A percentile compares a stretch with the other conserved stretches of the same genome.
Conservation (phyloP, 75 land plant species). For the Selaginella tamariscina region DNA sequence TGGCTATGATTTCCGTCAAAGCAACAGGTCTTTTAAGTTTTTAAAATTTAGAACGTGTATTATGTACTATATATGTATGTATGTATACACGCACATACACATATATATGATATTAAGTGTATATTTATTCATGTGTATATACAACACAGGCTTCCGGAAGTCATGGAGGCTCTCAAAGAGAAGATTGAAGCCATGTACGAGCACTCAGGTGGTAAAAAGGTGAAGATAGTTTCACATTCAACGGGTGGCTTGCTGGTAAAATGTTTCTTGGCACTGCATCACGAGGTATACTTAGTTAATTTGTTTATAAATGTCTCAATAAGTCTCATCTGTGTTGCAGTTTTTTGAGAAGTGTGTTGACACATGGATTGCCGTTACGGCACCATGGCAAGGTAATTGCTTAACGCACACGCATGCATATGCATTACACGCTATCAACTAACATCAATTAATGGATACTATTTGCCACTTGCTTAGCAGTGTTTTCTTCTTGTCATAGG, state of each 20-base stretch:
- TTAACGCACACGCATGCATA: too few species aligned
- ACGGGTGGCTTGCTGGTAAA: slow-evolving; percentile 96
- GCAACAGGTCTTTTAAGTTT: slow-evolving; percentile 59
- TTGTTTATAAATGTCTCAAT: background rate
- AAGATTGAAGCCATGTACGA: slow-evolving; percentile 54
- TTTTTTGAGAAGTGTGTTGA: slow-evolving; percentile 92
- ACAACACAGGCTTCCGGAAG: slow-evolving; percentile 77
- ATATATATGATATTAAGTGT: too few species aligned
- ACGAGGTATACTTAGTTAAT: slow-evolving; percentile 37
- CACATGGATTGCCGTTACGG: slow-evolving; percentile 95
- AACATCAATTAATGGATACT: slow-evolving; percentile 63
- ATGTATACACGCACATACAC: too few species aligned
- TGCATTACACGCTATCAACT: too few species aligned
- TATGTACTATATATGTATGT: too few species aligned
- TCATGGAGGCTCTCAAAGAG: slow-evolving; percentile 48
- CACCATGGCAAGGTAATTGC: slow-evolving; percentile 70
- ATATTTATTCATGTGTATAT: too few species aligned
- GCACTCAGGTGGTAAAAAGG: slow-evolving; percentile 76
- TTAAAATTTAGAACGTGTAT: too few species aligned
- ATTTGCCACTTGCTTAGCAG: slow-evolving; percentile 34
- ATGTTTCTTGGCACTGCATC: slow-evolving; percentile 64
- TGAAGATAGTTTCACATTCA: slow-evolving; percentile 78
- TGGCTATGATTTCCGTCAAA: slow-evolving; percentile 99
- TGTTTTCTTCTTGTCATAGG: slow-evolving; percentile 36
- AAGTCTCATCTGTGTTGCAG: slow-evolving; percentile 37